phyloP scores from a whole-genome alignment of 2,329 filamentous ascomycete genomes.

The Metarhizium album region DNA sequence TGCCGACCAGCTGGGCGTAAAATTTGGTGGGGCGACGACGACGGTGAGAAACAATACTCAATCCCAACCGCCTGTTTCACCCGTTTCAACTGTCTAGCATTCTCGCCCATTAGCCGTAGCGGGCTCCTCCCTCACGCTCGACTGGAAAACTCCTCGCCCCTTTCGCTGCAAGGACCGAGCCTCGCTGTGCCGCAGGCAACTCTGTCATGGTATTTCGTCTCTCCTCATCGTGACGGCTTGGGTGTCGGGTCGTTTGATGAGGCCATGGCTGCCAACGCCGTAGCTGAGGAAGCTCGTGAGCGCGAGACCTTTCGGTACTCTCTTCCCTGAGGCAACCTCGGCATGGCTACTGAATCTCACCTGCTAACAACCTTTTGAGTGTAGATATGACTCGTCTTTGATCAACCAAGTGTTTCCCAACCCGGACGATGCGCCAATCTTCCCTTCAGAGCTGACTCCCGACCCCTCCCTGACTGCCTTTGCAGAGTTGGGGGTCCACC shows the following conservation, averaged over 20 bases:
- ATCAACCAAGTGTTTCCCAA: conserved; percentile 4
- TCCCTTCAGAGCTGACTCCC: conserved; percentile 8
- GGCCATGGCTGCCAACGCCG: conserved; percentile 1
- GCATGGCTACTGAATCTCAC: background rate
- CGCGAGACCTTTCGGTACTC: conserved; percentile 5
- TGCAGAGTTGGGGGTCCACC: conserved; percentile 36
- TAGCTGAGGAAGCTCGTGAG: conserved; percentile 5
- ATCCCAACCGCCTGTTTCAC: no score
- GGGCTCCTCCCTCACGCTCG: background rate
- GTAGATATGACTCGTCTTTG: conserved; percentile 6
- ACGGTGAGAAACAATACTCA: background rate
- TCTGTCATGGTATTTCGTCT: conserved; percentile 1
- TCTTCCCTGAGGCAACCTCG: background rate
- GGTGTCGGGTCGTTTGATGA: background rate
- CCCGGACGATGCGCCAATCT: background rate
- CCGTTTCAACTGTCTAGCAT: background rate
- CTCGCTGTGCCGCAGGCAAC: background rate
- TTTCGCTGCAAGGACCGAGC: background rate
- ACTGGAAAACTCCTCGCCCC: background rate
- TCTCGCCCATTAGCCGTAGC: background rate
- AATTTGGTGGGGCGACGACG: background rate
- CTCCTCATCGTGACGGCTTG: background rate
- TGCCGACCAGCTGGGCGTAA: background rate
- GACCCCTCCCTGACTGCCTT: conserved; percentile 35
- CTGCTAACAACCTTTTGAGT: background rate